phyloP scores from a whole-genome alignment of 176 grass and related monocot species.

The Rhipidocladum racemiflorum region DNA sequence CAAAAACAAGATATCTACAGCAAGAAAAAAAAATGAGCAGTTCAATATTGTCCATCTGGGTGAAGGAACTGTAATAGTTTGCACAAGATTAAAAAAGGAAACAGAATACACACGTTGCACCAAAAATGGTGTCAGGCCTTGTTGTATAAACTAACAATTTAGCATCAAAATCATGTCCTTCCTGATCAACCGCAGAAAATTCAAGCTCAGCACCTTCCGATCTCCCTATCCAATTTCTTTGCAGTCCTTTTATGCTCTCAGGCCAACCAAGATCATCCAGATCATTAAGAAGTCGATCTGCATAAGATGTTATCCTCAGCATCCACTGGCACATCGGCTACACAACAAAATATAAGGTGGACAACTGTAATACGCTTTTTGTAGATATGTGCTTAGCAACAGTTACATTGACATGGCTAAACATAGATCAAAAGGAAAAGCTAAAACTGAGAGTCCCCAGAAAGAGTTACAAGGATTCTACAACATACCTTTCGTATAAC shows the following conservation, averaged over 20 bases:
- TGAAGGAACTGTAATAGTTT: background rate
- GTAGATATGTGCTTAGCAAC: slow-evolving; percentile 3
- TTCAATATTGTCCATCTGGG: slow-evolving; percentile 4
- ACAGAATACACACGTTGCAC: slow-evolving; percentile 66
- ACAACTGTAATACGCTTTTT: slow-evolving; percentile 1
- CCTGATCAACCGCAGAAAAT: too few relatives aligned
- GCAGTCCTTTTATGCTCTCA: slow-evolving; percentile 98
- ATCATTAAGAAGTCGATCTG: slow-evolving; percentile 93
- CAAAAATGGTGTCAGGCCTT: slow-evolving; percentile 93
- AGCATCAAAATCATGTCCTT: too few relatives aligned
- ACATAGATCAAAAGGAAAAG: slow-evolving; percentile 6
- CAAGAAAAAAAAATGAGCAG: slow-evolving; percentile 14
- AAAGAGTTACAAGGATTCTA: slow-evolving; percentile 4
- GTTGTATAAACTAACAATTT: slow-evolving; percentile 82
- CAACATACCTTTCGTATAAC: slow-evolving; percentile 78
- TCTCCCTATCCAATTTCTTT: slow-evolving; percentile 92
- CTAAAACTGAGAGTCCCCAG: background rate
- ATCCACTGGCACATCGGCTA: slow-evolving; percentile 99
- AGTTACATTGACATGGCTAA: slow-evolving; percentile 8
- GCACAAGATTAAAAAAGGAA: background rate
- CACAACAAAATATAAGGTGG: slow-evolving; percentile 12
- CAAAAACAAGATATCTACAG: slow-evolving; percentile 83
- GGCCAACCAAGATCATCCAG: slow-evolving; percentile 89
- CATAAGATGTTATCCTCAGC: slow-evolving; percentile 94
- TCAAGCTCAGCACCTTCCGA: slow-evolving; percentile 88